Base-by-base conservation (phyloP, 495 filamentous ascomycete genomes). In the Collariella sp. region DNA sequence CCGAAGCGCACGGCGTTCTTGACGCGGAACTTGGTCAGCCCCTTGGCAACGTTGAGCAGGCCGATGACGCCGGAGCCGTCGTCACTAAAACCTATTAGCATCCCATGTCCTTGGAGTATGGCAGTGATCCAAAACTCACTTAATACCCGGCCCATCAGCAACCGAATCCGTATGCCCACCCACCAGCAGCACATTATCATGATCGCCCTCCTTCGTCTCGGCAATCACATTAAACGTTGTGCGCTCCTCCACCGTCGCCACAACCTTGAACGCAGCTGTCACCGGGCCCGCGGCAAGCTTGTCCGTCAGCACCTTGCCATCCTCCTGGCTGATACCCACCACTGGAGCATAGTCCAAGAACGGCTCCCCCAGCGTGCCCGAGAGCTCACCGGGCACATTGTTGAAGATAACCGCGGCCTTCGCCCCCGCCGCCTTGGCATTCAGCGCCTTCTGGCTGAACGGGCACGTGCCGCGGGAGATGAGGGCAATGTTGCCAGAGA, bases 111-210 rank as follows among this genome's bases (percentile, higher is more conserved):
- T 7, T 16, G n/a, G n/a, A 11, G 3, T 5, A 47, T 4, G 20
- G 31, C n/a, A 7, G 5, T 0, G 11, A 23, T n/a, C n/a, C 3
- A n/a, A 31, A 19, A 53, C 55, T 49, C 20, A 59, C 57, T 68
- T 68, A 47, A 68, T 62, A 7, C 85, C 85, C 3, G 78, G 73
- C 18, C 77, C 77, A 0, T 74, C 80, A 41, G 71, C 62, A 34
- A 89, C 86, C 7, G 83, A 86, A 71, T 89, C 85, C 16, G 76
- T 76, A 67, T 88, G 86, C 4, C 76, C 83, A 41, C 84, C 85
- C 0, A 86, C 62, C 5, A 79, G 67, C 43, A 89, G 64, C 15
- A 83, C 73, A 57, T 84, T 86, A 53, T 82, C 70, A 16, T 79
- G 77, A 65, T 87, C 78, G 50, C 85, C 86, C 10, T 60, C 67